Evolutionary conservation across 306 rosid genomes (phyloP).

Genomic region (Ceratonia siliqua): DNA sequence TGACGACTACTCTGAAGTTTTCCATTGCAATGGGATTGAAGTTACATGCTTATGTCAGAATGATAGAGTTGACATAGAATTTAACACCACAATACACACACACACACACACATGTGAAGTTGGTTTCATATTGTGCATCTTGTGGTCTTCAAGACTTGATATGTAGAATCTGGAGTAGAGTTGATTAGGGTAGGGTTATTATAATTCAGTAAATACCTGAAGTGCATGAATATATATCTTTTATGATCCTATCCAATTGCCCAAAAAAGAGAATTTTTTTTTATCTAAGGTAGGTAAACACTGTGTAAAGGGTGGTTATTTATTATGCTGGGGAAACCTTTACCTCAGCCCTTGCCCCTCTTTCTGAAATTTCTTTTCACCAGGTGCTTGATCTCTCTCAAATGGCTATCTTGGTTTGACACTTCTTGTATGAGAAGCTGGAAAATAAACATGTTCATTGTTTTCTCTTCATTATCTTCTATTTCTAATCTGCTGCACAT

Average conservation of each 20-base stretch:
- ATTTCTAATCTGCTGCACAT: constrained; percentile 14
- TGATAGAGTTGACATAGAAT: background rate
- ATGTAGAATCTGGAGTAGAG: background rate
- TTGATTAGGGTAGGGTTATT: background rate
- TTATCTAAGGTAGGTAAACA: background rate
- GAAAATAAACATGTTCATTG: constrained; percentile 18
- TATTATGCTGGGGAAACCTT: background rate
- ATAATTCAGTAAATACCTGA: background rate
- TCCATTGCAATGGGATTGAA: constrained; percentile 18
- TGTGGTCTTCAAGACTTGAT: background rate
- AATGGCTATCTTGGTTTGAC: background rate
- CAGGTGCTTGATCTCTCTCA: background rate
- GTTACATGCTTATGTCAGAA: constrained; percentile 10
- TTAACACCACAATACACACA: background rate
- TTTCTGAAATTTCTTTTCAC: background rate
- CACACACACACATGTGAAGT: no score
- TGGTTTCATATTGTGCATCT: background rate
- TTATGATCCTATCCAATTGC: background rate
- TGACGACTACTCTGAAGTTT: constrained; percentile 15
- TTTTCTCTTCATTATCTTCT: constrained; percentile 4
- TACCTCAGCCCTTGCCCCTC: background rate
- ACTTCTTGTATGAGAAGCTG: background rate
- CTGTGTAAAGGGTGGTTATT: background rate
- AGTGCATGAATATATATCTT: no score
- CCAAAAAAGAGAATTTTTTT: background rate